Evolutionary conservation across 1,139 yeast genomes (phyloP), one percentile per base, ranked within the genome.

Genomic region (Blastobotrys raffinosifermentans): DNA sequence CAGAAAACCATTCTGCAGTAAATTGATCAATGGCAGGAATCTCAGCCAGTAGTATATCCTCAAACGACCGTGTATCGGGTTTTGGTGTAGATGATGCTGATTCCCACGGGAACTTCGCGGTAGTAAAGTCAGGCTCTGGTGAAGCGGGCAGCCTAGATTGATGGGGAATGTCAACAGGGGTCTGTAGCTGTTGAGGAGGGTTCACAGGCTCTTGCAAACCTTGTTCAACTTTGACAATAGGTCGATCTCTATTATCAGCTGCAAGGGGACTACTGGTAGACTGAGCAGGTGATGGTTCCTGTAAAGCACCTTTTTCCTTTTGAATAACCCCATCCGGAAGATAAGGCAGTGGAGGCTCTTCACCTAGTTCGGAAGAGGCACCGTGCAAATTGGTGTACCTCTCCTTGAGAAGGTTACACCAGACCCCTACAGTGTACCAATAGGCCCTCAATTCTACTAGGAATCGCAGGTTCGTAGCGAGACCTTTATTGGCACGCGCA

Each of bases 351-450:
- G 40, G 43, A 11, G 38, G 43, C 7, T 32, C 35, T 7, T 42
- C 27, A 7, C 41, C 26, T 29, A 32, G 35, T 22, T 33, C 22
- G 32, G 23, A n/a, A 9, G 31, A 14, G 10, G 20, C 6, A n/a
- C n/a, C n/a, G 35, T 27, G 13, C 20, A 17, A 19, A 38, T 37
- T 33, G 10, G 48, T 35, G 29, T 61, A 61, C 15, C 63, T 48
- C 18, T 58, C 60, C 35, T 60, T 59, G 16, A 61, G 51, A 25
- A 55, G 52, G 22, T 59, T 50, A 40, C 65, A 60, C 66, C 66
- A 61, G 5, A 58, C 55, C 2, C 61, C 61, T 2, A 60, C 63
- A 26, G 57, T 55, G 34, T 54, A 54, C 60, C 62, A 61, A 34
- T 55, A 58, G 26, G 59, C 61, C 4, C 63, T 48, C 49, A 61